These are phyloP conservation scores for Vitis amurensis DNA, from an alignment of 164 flowering plant species.

Conservation along the genomic window DNA sequence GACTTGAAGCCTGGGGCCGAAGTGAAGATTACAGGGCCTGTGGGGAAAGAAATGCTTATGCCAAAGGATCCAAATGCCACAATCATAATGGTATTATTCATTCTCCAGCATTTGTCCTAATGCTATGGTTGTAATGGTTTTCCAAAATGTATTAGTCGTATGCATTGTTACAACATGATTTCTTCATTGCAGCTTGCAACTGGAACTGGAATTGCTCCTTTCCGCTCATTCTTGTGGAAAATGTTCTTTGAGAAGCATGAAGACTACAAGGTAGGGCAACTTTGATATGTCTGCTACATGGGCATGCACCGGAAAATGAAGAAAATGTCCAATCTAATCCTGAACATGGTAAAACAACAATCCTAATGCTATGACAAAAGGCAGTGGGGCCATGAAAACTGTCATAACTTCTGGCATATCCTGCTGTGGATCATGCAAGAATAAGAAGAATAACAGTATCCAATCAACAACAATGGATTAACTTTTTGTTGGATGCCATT, in stretches of 20 bases:
- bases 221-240: slow-evolving; percentile 94
- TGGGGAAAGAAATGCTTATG: slow-evolving; percentile 99
- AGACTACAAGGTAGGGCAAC: slow-evolving; percentile 74
- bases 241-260: slow-evolving; percentile 98
- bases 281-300: not conserved
- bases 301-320: too few species aligned
- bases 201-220: slow-evolving; percentile 98
- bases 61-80: slow-evolving; percentile 94
- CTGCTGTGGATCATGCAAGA: too few species aligned
- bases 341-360: too few species aligned
- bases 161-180: not conserved
- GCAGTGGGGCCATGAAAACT: too few species aligned
- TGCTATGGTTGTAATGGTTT: not conserved
- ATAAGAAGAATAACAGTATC: too few species aligned
- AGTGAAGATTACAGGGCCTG: slow-evolving; percentile 90
- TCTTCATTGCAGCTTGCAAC: slow-evolving; percentile 73
- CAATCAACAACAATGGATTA: too few species aligned
- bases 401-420: too few species aligned
- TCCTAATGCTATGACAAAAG: not conserved
- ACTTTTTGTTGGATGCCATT: too few species aligned
- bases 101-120: not conserved
- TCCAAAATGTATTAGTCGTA: not conserved
- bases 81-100: slow-evolving; percentile 67
- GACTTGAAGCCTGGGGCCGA: slow-evolving; percentile 93
- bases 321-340: too few species aligned